These are phyloP conservation scores for Volvariella surrecta DNA, from an alignment of 1,284 basidiomycete species.

Conservation along the genomic window DNA sequence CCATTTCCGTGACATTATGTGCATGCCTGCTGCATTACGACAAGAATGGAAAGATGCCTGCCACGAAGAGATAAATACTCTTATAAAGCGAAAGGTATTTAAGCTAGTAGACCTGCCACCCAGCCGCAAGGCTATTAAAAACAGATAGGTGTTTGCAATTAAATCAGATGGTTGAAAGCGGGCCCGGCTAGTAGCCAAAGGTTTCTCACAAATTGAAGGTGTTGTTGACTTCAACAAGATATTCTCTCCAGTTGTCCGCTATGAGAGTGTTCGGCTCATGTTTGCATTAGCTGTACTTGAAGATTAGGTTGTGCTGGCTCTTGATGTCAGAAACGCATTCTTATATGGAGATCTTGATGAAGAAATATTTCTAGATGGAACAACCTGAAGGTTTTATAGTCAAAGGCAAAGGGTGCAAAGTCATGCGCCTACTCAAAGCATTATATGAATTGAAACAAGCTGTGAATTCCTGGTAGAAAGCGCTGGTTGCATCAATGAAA, in stretches of 20 bases:
- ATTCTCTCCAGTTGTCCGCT: slow-evolving; percentile 21
- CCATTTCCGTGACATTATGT: background rate
- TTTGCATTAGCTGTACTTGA: slow-evolving; percentile 17
- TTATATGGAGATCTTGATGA: slow-evolving; percentile 27
- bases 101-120: slow-evolving; percentile 8
- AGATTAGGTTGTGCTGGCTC: slow-evolving; percentile 17
- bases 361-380: slow-evolving; percentile 27
- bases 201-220: background rate
- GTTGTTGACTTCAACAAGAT: slow-evolving; percentile 11
- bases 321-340: slow-evolving; percentile 30
- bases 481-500: slow-evolving; percentile 12
- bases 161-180: background rate
- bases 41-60: slow-evolving; percentile 11
- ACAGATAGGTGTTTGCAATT: slow-evolving; percentile 2
- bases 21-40: slow-evolving; percentile 3
- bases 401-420: slow-evolving; percentile 10
- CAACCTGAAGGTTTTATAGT: slow-evolving; percentile 21
- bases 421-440: slow-evolving; percentile 17
- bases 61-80: slow-evolving; percentile 11
- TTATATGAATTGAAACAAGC: slow-evolving; percentile 26
- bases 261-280: slow-evolving; percentile 17
- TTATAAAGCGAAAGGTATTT: slow-evolving; percentile 11
- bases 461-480: slow-evolving; percentile 19
- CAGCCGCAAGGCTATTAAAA: slow-evolving; percentile 1
- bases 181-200: slow-evolving; percentile 1